Evolutionary conservation across 1,284 basidiomycete genomes (phyloP).

Genomic region (Hymenochaete sp.): DNA sequence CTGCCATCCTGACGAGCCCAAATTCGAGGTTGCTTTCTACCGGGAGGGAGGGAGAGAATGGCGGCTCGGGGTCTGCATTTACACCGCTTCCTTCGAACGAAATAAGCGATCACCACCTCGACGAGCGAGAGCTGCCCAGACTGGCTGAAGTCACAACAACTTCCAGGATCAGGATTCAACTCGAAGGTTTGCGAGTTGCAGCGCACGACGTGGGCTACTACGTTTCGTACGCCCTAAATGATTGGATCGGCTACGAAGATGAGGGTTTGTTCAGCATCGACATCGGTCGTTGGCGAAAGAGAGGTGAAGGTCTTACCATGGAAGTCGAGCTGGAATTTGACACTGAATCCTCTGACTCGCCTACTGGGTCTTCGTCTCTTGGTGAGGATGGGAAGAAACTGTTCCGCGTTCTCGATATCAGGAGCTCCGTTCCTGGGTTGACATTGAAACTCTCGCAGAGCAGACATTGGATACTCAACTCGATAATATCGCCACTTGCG

Average conservation of each 20-base stretch:
- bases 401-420: slow-evolving; percentile 35
- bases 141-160: slow-evolving; percentile 25
- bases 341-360: slow-evolving; percentile 20
- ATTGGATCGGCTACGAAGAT: slow-evolving; percentile 34
- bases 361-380: neutral
- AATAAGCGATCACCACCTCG: neutral
- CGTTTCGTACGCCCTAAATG: slow-evolving; percentile 30
- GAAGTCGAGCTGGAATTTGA: slow-evolving; percentile 35
- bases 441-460: slow-evolving; percentile 32
- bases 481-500: slow-evolving; percentile 35
- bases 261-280: slow-evolving; percentile 38
- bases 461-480: slow-evolving; percentile 43
- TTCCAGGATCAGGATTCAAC: slow-evolving; percentile 30
- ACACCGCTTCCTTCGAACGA: neutral
- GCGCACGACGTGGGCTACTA: slow-evolving; percentile 38
- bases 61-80: slow-evolving; percentile 6
- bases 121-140: too few species aligned
- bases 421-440: slow-evolving; percentile 31
- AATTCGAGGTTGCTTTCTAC: slow-evolving; percentile 4
- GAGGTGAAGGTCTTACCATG: slow-evolving; percentile 28
- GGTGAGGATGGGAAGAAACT: slow-evolving; percentile 21
- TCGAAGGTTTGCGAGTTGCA: slow-evolving; percentile 37
- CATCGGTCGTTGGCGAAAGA: slow-evolving; percentile 22
- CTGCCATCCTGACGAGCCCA: slow-evolving; percentile 1
- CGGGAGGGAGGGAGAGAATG: neutral